These are phyloP conservation scores for Biscutella laevigata DNA, from an alignment of 441 rosid genomes.

Conservation along the genomic window DNA sequence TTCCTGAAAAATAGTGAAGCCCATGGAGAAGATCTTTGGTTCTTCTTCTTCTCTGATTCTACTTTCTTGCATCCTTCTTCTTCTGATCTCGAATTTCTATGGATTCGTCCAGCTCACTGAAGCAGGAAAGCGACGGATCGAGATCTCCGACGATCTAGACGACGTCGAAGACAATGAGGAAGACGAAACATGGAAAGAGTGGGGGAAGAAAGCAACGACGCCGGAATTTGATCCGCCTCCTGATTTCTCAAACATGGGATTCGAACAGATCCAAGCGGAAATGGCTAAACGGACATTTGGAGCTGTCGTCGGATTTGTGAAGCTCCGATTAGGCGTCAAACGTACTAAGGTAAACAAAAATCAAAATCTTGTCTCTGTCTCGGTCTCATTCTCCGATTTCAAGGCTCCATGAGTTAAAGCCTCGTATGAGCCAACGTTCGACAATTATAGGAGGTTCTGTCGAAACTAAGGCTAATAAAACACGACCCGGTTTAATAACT, in stretches of 20 bases:
- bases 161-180: constrained; percentile 83
- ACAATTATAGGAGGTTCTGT: too few species aligned
- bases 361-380: too few species aligned
- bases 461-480: too few species aligned
- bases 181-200: constrained; percentile 81
- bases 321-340: constrained; percentile 59
- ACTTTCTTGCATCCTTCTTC: constrained; percentile 24
- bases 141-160: constrained; percentile 73
- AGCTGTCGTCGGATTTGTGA: constrained; percentile 73
- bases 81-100: constrained; percentile 13
- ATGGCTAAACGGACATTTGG: constrained; percentile 53
- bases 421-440: neutral
- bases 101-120: constrained; percentile 28
- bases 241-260: constrained; percentile 51
- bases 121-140: constrained; percentile 52
- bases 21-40: constrained; percentile 6
- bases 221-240: constrained; percentile 56
- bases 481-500: too few species aligned
- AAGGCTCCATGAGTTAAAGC: neutral
- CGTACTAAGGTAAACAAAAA: constrained; percentile 42
- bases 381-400: neutral
- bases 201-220: constrained; percentile 51
- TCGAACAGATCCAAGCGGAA: constrained; percentile 55
- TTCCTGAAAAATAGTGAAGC: neutral
- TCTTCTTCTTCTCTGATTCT: constrained; percentile 9